Conservation (phyloP, 179 eudicot genomes). For the Silene vulgaris region DNA sequence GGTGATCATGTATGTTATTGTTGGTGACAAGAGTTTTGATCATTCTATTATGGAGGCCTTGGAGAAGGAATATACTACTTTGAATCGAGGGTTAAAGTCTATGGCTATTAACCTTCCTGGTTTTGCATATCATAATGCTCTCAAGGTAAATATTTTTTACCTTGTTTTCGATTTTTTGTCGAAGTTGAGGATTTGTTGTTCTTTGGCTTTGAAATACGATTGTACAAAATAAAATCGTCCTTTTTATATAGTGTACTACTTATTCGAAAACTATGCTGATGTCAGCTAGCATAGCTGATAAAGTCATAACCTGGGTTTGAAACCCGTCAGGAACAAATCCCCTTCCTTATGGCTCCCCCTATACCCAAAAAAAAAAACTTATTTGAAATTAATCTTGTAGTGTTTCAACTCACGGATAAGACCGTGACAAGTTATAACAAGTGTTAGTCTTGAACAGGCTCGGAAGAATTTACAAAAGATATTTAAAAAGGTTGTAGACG, state of each 20-base stretch:
- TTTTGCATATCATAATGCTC: conserved; percentile 53
- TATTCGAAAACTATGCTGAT: too few relatives aligned
- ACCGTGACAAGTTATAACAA: neutral
- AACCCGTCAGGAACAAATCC: too few relatives aligned
- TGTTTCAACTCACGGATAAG: neutral
- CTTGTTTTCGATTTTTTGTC: too few relatives aligned
- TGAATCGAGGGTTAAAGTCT: conserved; percentile 44
- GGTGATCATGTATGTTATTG: conserved; percentile 45
- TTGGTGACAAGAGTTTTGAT: conserved; percentile 34
- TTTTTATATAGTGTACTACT: too few relatives aligned
- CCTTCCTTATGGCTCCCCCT: too few relatives aligned
- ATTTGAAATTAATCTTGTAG: too few relatives aligned
- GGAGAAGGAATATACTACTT: conserved; percentile 40
- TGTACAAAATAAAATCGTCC: too few relatives aligned
- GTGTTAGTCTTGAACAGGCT: conserved; percentile 24
- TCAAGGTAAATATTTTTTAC: conserved; percentile 31
- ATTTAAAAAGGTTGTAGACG: conserved; percentile 33
- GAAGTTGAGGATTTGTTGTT: too few relatives aligned
- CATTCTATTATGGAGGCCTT: conserved; percentile 32
- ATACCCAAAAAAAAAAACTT: too few relatives aligned
- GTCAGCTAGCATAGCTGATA: too few relatives aligned
- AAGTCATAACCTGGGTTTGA: too few relatives aligned
- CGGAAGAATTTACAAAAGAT: conserved; percentile 37
- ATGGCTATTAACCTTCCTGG: conserved; percentile 56
- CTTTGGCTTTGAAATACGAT: too few relatives aligned